A percentile compares a stretch with the other conserved stretches of the same genome.
Conservation (phyloP, 2,329 filamentous ascomycete genomes). For the Claviceps monticola region DNA sequence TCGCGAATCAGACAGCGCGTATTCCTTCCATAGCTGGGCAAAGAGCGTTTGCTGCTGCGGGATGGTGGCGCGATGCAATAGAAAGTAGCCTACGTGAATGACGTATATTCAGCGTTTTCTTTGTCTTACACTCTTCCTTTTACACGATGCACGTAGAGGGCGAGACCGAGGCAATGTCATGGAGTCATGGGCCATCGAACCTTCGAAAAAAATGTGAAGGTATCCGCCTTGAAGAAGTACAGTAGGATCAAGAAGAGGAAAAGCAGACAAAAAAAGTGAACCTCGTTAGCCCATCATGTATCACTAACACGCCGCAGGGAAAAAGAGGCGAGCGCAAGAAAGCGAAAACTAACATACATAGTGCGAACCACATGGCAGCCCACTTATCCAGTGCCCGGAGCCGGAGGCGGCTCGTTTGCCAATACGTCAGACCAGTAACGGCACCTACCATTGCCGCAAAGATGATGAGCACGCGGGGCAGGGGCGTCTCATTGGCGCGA, state of each 20-base stretch:
- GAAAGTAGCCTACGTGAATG: conserved; percentile 50
- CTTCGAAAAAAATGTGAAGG: conserved; percentile 74
- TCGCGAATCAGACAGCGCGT: conserved; percentile 72
- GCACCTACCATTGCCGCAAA: conserved; percentile 22
- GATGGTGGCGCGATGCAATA: conserved; percentile 52
- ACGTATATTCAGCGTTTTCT: not conserved
- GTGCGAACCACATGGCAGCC: conserved; percentile 37
- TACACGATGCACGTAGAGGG: not conserved
- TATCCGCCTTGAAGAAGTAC: conserved; percentile 36
- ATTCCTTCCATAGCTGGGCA: conserved; percentile 88
- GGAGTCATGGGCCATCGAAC: conserved; percentile 21
- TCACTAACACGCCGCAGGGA: not conserved
- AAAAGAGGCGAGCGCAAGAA: not conserved
- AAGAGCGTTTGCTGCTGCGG: conserved; percentile 57
- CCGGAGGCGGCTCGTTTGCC: conserved; percentile 10
- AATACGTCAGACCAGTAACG: conserved; percentile 20
- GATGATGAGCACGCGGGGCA: conserved; percentile 23
- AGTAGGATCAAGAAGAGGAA: not conserved
- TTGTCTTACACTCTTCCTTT: not conserved
- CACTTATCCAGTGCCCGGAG: conserved; percentile 24
- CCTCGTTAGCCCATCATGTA: not conserved
- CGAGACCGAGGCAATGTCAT: too few species aligned
- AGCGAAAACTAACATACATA: conserved; percentile 37
- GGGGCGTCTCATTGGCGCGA: conserved; percentile 27
- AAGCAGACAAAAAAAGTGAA: not conserved